A percentile compares a stretch with the other conserved stretches of the same genome.
Evolutionary conservation across 108 stramenopile species (phyloP).

Genomic region (Skeletonema costatum): DNA sequence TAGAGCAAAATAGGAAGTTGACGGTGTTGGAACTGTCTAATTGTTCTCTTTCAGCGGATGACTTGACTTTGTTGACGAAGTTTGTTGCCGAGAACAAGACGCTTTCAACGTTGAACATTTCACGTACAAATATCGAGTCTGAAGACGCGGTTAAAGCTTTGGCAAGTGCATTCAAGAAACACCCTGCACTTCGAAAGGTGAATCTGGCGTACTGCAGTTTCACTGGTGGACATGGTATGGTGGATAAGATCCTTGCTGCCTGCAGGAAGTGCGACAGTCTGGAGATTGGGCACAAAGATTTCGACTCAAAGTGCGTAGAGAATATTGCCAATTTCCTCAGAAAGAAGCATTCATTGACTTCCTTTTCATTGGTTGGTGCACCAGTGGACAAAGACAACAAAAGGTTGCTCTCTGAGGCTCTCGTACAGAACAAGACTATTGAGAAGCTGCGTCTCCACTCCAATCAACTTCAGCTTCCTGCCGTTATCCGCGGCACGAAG

Average conservation of each 20-base stretch:
- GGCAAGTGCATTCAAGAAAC: not conserved
- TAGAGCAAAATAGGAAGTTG: not conserved
- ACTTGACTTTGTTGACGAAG: not conserved
- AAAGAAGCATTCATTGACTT: slow-evolving; percentile 3
- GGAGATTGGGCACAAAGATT: not conserved
- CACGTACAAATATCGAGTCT: not conserved
- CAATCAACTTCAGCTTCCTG: not conserved
- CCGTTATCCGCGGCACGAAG: not conserved
- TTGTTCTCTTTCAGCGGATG: not conserved
- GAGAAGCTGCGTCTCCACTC: not conserved
- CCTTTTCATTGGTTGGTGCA: not conserved
- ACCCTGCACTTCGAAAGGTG: not conserved
- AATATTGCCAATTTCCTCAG: not conserved
- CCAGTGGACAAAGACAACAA: not conserved
- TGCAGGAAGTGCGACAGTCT: not conserved
- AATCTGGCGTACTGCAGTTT: not conserved
- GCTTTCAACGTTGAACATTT: not conserved
- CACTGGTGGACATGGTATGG: not conserved
- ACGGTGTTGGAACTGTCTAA: not conserved
- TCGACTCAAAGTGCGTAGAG: not conserved
- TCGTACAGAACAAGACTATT: not conserved
- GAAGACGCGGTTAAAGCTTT: not conserved
- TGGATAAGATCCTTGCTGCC: slow-evolving; percentile 1
- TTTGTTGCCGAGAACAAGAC: not conserved
- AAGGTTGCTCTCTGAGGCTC: not conserved